Evolutionary conservation across 1,139 yeast genomes (phyloP).

Genomic region (Saccharomycopsis hybrid): DNA sequence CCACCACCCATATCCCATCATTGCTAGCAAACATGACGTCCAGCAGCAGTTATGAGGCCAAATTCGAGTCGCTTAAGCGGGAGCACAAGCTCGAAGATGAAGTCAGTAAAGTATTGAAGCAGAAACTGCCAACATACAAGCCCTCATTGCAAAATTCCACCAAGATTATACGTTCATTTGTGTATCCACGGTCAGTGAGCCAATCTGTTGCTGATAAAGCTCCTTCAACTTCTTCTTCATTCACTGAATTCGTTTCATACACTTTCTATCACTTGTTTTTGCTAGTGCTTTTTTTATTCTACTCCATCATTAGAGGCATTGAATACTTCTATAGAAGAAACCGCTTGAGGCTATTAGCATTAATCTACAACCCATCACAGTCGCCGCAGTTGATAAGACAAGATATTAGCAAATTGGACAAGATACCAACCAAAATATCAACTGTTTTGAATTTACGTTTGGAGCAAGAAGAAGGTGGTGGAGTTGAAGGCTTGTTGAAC

Average conservation of each 20-base stretch:
- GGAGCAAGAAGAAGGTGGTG: slow-evolving; percentile 82
- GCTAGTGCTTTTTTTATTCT: slow-evolving; percentile 46
- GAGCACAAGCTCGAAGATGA: slow-evolving; percentile 8
- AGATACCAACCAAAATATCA: slow-evolving; percentile 73
- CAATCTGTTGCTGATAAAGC: slow-evolving; percentile 11
- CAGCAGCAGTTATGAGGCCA: slow-evolving; percentile 2
- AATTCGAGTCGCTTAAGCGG: slow-evolving; percentile 5
- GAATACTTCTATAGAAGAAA: slow-evolving; percentile 49
- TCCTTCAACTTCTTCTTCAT: neutral
- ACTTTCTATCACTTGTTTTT: slow-evolving; percentile 40
- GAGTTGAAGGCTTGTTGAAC: slow-evolving; percentile 71
- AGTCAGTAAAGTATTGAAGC: slow-evolving; percentile 4
- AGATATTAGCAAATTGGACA: slow-evolving; percentile 65
- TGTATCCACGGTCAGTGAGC: slow-evolving; percentile 23
- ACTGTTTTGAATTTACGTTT: slow-evolving; percentile 65
- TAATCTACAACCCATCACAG: slow-evolving; percentile 73
- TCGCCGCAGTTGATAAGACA: slow-evolving; percentile 83
- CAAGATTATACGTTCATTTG: slow-evolving; percentile 23
- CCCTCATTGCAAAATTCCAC: slow-evolving; percentile 8
- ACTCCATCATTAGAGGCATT: slow-evolving; percentile 48
- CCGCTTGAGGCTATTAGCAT: slow-evolving; percentile 50
- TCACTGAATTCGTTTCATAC: slow-evolving; percentile 21
- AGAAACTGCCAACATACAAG: neutral
- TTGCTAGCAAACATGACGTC: neutral
- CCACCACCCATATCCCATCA: too few relatives aligned